Percentiles rank a stretch among this genome's conserved stretches.
Evolutionary conservation across 1,139 yeast species (phyloP).

Genomic region (Meyerozyma guilliermondii): DNA sequence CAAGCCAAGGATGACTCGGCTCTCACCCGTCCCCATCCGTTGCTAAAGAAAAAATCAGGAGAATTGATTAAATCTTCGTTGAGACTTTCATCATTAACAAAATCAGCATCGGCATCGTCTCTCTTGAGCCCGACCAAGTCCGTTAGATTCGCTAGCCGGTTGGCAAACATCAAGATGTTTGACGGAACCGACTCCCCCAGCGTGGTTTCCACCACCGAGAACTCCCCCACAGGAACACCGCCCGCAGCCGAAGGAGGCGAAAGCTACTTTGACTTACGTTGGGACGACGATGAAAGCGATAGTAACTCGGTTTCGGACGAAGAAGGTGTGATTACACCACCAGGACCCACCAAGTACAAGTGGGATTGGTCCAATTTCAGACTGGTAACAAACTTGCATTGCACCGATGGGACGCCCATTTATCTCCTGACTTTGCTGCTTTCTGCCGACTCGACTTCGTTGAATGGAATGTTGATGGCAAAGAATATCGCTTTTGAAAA

Average conservation of each 20-base stretch:
- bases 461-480: conserved; percentile 29
- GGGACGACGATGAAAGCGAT: conserved; percentile 9
- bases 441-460: conserved; percentile 8
- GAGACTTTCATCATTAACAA: conserved; percentile 23
- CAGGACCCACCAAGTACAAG: conserved; percentile 6
- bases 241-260: conserved; percentile 9
- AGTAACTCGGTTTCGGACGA: conserved; percentile 10
- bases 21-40: conserved; percentile 10
- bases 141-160: conserved; percentile 33
- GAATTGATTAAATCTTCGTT: conserved; percentile 37
- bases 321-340: conserved; percentile 4
- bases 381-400: not conserved
- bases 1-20: not conserved
- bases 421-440: conserved; percentile 2
- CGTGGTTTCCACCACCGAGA: conserved; percentile 28
- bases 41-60: conserved; percentile 35
- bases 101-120: conserved; percentile 24
- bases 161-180: conserved; percentile 36
- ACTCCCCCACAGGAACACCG: conserved; percentile 34
- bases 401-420: not conserved
- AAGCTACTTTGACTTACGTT: conserved; percentile 8
- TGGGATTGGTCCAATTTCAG: conserved; percentile 1
- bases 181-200: conserved; percentile 40
- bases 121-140: conserved; percentile 21
- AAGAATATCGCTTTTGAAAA: conserved; percentile 38